Conservation (phyloP, 768 basidiomycete genomes). For the Suillus bovinus region DNA sequence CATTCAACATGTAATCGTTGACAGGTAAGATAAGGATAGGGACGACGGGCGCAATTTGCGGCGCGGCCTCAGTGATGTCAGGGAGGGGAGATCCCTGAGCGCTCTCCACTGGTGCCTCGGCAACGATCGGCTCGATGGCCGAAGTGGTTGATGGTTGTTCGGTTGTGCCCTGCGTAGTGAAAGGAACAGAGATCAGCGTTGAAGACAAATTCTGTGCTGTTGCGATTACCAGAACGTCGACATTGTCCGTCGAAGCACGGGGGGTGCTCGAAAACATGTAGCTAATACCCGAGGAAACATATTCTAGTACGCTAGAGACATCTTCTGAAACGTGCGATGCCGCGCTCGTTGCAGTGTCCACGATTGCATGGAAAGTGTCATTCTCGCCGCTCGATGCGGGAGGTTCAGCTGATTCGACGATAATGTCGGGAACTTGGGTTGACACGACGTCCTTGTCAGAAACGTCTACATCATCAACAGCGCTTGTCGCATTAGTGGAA, state of each 20-base stretch:
- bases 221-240: neutral
- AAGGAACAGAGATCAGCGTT: neutral
- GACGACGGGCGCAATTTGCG: constrained; percentile 31
- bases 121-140: constrained; percentile 18
- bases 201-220: no score
- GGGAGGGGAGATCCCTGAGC: constrained; percentile 1
- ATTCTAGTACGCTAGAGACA: neutral
- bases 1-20: constrained; percentile 39
- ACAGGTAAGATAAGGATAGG: constrained; percentile 43
- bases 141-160: constrained; percentile 15
- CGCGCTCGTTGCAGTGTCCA: neutral
- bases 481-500: neutral
- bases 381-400: neutral
- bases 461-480: neutral
- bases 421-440: neutral
- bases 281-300: neutral
- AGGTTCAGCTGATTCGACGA: neutral
- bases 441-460: neutral
- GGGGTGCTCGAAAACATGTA: neutral
- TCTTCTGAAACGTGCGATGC: neutral
- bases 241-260: neutral
- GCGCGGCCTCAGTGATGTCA: constrained; percentile 11
- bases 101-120: constrained; percentile 8
- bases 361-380: neutral
- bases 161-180: neutral